Percentiles rank a stretch among this genome's conserved stretches.
phyloP scores from a whole-genome alignment of 1,139 yeast species.

The Geotrichum carabidarum region DNA sequence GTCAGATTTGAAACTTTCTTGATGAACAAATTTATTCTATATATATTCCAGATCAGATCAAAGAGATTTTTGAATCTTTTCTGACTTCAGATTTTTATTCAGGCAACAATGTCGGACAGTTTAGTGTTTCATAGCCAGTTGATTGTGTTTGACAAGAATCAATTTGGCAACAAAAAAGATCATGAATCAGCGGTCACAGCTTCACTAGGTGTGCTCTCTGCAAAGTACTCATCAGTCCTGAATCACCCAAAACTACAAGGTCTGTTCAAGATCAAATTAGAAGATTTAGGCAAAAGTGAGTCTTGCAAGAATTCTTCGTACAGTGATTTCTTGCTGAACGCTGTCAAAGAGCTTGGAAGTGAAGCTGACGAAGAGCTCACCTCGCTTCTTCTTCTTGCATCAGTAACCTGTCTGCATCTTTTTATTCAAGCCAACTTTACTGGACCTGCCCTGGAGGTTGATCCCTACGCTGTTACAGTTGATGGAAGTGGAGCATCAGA shows the following conservation, averaged over 20 bases:
- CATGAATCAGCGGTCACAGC: not conserved
- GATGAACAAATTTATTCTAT: not conserved
- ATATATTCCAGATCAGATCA: not conserved
- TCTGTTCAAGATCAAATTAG: conserved; percentile 9
- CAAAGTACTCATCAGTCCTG: conserved; percentile 11
- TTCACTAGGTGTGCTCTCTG: conserved; percentile 9
- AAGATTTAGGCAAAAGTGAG: not conserved
- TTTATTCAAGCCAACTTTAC: conserved; percentile 77
- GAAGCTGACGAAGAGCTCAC: conserved; percentile 10
- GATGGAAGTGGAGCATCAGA: conserved; percentile 10
- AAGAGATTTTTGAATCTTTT: not conserved
- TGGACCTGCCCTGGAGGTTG: conserved; percentile 61
- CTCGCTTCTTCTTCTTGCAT: conserved; percentile 23
- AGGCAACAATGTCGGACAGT: conserved; percentile 4
- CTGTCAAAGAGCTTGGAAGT: not conserved
- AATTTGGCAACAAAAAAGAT: not conserved
- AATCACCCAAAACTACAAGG: conserved; percentile 6
- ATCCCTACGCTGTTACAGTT: conserved; percentile 26
- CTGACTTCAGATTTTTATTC: not conserved
- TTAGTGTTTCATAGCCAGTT: conserved; percentile 14
- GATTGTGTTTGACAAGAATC: conserved; percentile 14
- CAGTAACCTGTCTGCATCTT: conserved; percentile 51
- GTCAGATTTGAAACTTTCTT: no score
- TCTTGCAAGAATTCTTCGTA: not conserved
- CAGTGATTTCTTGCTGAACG: not conserved